These are phyloP conservation scores for Colletotrichum lupini DNA, from an alignment of 2,329 filamentous ascomycete species.

Conservation along the genomic window DNA sequence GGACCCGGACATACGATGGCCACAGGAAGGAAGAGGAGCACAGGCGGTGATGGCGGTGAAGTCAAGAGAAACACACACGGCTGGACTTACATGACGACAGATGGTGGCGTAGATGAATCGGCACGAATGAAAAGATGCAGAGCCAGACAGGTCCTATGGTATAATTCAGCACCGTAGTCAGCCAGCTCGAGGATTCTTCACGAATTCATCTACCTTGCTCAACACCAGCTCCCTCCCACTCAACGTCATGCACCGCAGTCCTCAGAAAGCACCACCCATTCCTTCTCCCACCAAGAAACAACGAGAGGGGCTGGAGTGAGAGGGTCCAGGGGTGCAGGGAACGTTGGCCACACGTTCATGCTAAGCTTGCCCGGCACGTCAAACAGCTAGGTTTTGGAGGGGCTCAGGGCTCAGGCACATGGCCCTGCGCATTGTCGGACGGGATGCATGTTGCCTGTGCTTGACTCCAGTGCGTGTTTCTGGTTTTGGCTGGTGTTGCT, in stretches of 20 bases:
- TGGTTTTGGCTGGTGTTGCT: not conserved
- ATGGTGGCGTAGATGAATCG: slow-evolving; percentile 18
- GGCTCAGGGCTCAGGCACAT: not conserved
- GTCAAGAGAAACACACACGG: not conserved
- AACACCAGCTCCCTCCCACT: not conserved
- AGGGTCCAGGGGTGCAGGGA: not conserved
- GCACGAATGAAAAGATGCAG: not conserved
- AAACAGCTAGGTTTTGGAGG: slow-evolving; percentile 12
- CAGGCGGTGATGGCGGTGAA: not conserved
- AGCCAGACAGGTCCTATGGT: not conserved
- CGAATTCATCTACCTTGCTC: not conserved
- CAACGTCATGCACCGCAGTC: not conserved
- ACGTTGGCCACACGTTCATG: slow-evolving; percentile 24
- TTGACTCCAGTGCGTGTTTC: slow-evolving; percentile 4
- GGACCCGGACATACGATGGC: not conserved
- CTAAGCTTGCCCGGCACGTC: slow-evolving; percentile 15
- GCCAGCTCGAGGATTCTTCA: not conserved
- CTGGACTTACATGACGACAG: slow-evolving; percentile 28
- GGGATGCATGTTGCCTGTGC: slow-evolving; percentile 17
- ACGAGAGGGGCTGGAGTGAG: not conserved
- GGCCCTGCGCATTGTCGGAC: slow-evolving; percentile 2
- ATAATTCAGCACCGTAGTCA: not conserved
- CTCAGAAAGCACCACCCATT: not conserved
- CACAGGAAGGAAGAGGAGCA: not conserved
- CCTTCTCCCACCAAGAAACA: not conserved